phyloP scores from a whole-genome alignment of 1,284 basidiomycete genomes.

The Apiotrichum porosum region DNA sequence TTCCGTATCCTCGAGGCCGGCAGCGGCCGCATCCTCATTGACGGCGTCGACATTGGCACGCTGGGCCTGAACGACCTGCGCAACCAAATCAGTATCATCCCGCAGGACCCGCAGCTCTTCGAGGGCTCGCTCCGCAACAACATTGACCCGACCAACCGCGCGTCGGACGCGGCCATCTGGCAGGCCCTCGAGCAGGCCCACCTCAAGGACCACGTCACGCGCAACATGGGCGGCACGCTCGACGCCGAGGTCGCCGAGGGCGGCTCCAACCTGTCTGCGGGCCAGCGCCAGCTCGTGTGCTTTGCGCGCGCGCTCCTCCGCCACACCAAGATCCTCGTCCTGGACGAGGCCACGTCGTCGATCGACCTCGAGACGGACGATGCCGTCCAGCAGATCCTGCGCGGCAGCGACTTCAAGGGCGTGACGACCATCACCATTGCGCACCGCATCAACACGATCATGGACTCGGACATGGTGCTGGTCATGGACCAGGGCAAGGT shows the following conservation, averaged over 20 bases:
- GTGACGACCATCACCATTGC: slow-evolving; percentile 76
- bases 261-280: slow-evolving; percentile 70
- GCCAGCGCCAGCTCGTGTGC: slow-evolving; percentile 79
- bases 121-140: slow-evolving; percentile 65
- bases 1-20: slow-evolving; percentile 70
- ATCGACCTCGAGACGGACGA: slow-evolving; percentile 88
- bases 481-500: slow-evolving; percentile 76
- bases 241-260: slow-evolving; percentile 75
- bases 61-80: slow-evolving; percentile 72
- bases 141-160: slow-evolving; percentile 48
- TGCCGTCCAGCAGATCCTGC: slow-evolving; percentile 51
- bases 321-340: slow-evolving; percentile 78
- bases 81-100: slow-evolving; percentile 75
- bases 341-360: slow-evolving; percentile 62
- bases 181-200: slow-evolving; percentile 66
- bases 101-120: slow-evolving; percentile 75
- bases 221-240: slow-evolving; percentile 63
- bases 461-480: slow-evolving; percentile 76
- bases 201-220: slow-evolving; percentile 57
- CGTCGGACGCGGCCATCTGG: slow-evolving; percentile 78
- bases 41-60: slow-evolving; percentile 74
- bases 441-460: slow-evolving; percentile 84
- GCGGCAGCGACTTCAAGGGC: slow-evolving; percentile 49
- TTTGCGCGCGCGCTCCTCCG: slow-evolving; percentile 72
- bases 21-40: slow-evolving; percentile 72